Conservation (phyloP, 352 stramenopile species). For the Globisporangium recalcitrans region DNA sequence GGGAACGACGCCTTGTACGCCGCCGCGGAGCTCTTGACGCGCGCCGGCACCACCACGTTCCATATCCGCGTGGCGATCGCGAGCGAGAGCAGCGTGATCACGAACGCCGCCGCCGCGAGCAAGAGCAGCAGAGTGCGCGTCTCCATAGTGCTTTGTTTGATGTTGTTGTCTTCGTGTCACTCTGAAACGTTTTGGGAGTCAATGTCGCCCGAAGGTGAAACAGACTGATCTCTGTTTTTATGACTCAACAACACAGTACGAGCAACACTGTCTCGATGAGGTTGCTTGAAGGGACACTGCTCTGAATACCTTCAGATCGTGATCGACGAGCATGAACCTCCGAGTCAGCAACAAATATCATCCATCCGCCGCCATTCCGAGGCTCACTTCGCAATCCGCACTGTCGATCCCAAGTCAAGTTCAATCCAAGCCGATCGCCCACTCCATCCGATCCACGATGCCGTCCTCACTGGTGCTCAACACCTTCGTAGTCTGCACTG, state of each 20-base stretch:
- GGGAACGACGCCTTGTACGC: conserved; percentile 8
- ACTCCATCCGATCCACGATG: no score
- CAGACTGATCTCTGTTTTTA: background rate
- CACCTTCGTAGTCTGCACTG: conserved; percentile 47
- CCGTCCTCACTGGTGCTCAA: conserved; percentile 24
- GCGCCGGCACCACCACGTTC: conserved; percentile 8
- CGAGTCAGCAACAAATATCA: background rate
- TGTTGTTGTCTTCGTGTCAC: background rate
- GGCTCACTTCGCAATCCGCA: conserved; percentile 1
- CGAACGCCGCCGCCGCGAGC: conserved; percentile 3
- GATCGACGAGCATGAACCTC: background rate
- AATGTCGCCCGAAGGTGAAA: background rate
- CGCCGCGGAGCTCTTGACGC: conserved; percentile 10
- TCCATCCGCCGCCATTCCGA: background rate
- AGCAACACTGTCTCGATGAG: background rate
- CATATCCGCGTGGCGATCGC: conserved; percentile 13
- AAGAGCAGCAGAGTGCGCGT: background rate
- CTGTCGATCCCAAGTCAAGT: background rate
- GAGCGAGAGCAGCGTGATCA: conserved; percentile 10
- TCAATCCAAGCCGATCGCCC: background rate
- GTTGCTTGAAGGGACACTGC: background rate
- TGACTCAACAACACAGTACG: no score
- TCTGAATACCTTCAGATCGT: background rate
- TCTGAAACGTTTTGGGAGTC: background rate
- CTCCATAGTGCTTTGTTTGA: background rate